Percentiles rank a stretch among this genome's conserved stretches.
These are phyloP conservation scores for Tylopilus sp. DNA, from an alignment of 768 basidiomycete genomes.

Conservation along the genomic window DNA sequence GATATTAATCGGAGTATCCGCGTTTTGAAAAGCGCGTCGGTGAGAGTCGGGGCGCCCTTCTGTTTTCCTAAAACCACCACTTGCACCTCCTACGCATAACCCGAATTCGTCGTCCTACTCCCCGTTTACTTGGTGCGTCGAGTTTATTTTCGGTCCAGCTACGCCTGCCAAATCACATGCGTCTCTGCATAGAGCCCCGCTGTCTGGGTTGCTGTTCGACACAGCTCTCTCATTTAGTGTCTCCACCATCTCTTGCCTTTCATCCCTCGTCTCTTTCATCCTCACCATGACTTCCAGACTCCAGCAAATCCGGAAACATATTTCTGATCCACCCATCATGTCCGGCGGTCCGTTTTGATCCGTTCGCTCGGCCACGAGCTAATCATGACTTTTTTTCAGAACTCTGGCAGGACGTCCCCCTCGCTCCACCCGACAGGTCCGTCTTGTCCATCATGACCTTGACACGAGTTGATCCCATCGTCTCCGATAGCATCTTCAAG, in stretches of 20 bases:
- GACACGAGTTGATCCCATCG: slow-evolving; percentile 1
- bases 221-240: not conserved
- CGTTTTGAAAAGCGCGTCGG: not conserved
- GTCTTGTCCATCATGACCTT: slow-evolving; percentile 6
- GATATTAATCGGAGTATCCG: not conserved
- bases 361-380: not conserved
- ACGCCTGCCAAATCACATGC: slow-evolving; percentile 20
- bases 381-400: slow-evolving; percentile 40
- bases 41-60: not conserved
- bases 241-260: not conserved
- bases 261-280: not conserved
- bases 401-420: slow-evolving; percentile 70
- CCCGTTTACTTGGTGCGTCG: not conserved
- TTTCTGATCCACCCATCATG: slow-evolving; percentile 43
- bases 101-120: not conserved
- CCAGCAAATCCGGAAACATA: slow-evolving; percentile 55
- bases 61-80: not conserved
- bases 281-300: slow-evolving; percentile 54
- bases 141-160: not conserved
- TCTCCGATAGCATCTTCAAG: slow-evolving; percentile 73
- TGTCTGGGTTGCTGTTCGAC: not conserved
- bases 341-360: slow-evolving; percentile 47
- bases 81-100: not conserved
- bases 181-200: not conserved
- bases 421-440: slow-evolving; percentile 84